Percentiles rank a stretch among this genome's conserved stretches.
Conservation (phyloP, 108 stramenopile genomes). For the Skeletonema menzelii region DNA sequence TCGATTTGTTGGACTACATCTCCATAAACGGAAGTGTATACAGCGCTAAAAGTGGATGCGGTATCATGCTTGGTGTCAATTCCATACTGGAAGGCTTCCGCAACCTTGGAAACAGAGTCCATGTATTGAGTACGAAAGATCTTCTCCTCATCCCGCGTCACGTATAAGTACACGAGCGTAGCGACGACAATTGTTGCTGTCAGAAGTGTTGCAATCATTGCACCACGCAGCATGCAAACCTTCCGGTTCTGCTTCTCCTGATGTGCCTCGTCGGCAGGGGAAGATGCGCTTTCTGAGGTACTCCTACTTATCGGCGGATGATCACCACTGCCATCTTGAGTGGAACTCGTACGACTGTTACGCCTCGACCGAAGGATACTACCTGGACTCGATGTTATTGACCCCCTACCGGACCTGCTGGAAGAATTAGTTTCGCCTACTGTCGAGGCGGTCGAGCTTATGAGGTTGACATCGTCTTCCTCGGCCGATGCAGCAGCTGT, state of each 20-base stretch:
- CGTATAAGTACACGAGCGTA: conserved; percentile 19
- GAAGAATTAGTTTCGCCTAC: background rate
- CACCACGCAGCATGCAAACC: conserved; percentile 30
- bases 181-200: conserved; percentile 32
- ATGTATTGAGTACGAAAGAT: conserved; percentile 32
- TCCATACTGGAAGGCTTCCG: conserved; percentile 42
- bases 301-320: background rate
- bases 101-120: conserved; percentile 46
- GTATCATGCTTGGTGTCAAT: conserved; percentile 37
- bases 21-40: conserved; percentile 47
- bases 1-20: conserved; percentile 4
- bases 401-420: background rate
- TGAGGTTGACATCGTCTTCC: background rate
- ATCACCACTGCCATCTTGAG: background rate
- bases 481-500: background rate
- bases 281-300: background rate
- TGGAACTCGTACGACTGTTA: background rate
- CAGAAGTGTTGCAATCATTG: conserved; percentile 29
- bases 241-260: conserved; percentile 16
- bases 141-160: conserved; percentile 21
- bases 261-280: background rate
- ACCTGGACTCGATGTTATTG: background rate
- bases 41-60: conserved; percentile 36
- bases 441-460: background rate
- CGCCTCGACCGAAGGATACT: background rate